Conservation (phyloP, 306 rosid species). For the Cucumis melo region DNA sequence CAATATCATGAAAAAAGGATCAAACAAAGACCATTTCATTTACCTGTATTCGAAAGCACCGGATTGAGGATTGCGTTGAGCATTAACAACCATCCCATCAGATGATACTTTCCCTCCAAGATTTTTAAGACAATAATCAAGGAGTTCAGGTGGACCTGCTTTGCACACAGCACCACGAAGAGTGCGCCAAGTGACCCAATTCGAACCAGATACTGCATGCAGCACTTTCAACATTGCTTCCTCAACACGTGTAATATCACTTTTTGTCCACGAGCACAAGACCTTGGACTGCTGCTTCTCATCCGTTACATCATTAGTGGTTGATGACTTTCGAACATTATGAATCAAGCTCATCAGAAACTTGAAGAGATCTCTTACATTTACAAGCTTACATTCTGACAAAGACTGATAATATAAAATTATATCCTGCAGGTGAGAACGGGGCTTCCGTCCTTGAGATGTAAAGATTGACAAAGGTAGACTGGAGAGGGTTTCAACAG, state of each 20-base stretch:
- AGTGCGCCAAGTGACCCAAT: conserved; percentile 70
- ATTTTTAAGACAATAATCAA: conserved; percentile 67
- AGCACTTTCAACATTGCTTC: conserved; percentile 77
- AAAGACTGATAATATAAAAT: conserved; percentile 57
- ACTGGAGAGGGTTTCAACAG: conserved; percentile 56
- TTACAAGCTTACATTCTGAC: conserved; percentile 48
- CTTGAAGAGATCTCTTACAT: conserved; percentile 59
- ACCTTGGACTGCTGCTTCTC: conserved; percentile 35
- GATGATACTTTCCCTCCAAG: conserved; percentile 63
- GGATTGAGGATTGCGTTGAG: conserved; percentile 53
- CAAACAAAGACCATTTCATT: background rate
- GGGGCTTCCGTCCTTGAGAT: conserved; percentile 29
- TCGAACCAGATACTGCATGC: conserved; percentile 78
- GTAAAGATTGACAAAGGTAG: conserved; percentile 50
- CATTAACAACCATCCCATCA: conserved; percentile 59
- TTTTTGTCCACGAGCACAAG: conserved; percentile 44
- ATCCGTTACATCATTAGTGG: conserved; percentile 28
- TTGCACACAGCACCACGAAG: conserved; percentile 80
- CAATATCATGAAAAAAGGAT: background rate
- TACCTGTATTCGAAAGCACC: conserved; percentile 72
- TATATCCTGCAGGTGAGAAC: conserved; percentile 38
- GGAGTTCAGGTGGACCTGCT: conserved; percentile 61
- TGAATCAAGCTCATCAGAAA: conserved; percentile 52
- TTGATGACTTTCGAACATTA: conserved; percentile 40
- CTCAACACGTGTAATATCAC: conserved; percentile 52